These are phyloP conservation scores for Beverwykella pulmonaria DNA, from an alignment of 495 filamentous ascomycete genomes.

Conservation along the genomic window DNA sequence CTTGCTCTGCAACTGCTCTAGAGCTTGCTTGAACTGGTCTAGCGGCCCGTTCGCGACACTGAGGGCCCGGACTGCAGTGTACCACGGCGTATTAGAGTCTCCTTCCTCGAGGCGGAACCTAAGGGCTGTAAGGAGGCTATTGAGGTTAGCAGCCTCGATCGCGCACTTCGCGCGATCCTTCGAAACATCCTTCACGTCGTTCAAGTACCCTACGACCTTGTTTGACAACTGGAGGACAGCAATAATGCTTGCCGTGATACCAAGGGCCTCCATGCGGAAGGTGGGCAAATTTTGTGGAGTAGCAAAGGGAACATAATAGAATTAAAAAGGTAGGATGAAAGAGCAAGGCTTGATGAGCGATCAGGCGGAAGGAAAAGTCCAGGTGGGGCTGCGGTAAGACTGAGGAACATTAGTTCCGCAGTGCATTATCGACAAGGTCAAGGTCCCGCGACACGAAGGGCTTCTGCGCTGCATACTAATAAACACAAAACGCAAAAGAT, in stretches of 20 bases:
- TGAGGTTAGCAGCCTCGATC: constrained; percentile 34
- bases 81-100: constrained; percentile 29
- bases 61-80: constrained; percentile 32
- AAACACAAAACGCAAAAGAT: no score
- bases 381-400: no score
- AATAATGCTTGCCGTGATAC: constrained; percentile 37
- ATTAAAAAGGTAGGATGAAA: no score
- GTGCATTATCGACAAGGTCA: no score
- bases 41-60: constrained; percentile 36
- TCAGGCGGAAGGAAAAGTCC: no score
- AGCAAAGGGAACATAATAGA: no score
- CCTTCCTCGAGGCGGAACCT: constrained; percentile 35
- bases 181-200: constrained; percentile 41
- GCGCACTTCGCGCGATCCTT: constrained; percentile 35
- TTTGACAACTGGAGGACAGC: constrained; percentile 33
- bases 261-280: constrained; percentile 33
- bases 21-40: constrained; percentile 33
- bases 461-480: no score
- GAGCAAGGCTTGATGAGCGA: no score
- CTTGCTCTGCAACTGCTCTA: constrained; percentile 37
- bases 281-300: no score
- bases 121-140: constrained; percentile 37
- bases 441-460: no score
- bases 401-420: no score
- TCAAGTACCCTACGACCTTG: constrained; percentile 41